phyloP scores from a whole-genome alignment of 805 yeast species.

The Wickerhamomyces canadensis region DNA sequence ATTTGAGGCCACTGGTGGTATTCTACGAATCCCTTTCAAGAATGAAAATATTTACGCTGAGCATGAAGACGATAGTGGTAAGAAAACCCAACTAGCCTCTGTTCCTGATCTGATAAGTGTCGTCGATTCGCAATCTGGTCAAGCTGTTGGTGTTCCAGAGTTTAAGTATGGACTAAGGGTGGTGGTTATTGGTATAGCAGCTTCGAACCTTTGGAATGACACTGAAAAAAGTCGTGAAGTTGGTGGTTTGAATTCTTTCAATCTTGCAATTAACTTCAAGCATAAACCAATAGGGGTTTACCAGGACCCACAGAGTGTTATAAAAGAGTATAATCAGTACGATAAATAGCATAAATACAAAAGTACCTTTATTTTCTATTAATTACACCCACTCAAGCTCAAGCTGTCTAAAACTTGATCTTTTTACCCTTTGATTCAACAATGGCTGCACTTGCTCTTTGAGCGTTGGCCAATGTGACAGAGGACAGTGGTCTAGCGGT shows the following conservation, averaged over 20 bases:
- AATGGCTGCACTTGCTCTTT: slow-evolving; percentile 83
- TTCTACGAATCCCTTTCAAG: slow-evolving; percentile 34
- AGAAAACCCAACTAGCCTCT: slow-evolving; percentile 22
- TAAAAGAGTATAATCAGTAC: slow-evolving; percentile 28
- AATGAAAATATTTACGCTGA: slow-evolving; percentile 36
- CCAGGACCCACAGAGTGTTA: slow-evolving; percentile 29
- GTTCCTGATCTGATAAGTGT: slow-evolving; percentile 40
- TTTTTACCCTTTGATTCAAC: slow-evolving; percentile 91
- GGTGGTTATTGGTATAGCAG: slow-evolving; percentile 22
- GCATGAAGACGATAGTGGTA: slow-evolving; percentile 4
- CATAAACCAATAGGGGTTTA: slow-evolving; percentile 33
- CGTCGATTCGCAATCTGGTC: slow-evolving; percentile 26
- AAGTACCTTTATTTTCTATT: too few species aligned
- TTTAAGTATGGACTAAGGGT: slow-evolving; percentile 23
- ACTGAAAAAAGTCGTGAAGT: slow-evolving; percentile 28
- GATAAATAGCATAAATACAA: too few species aligned
- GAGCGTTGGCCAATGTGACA: slow-evolving; percentile 82
- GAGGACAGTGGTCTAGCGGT: slow-evolving; percentile 50
- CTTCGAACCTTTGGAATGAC: slow-evolving; percentile 32
- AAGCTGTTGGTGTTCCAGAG: slow-evolving; percentile 25
- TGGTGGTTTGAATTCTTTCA: slow-evolving; percentile 32
- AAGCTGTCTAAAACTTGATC: slow-evolving; percentile 28
- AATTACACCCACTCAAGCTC: too few species aligned
- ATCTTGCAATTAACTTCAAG: slow-evolving; percentile 26
- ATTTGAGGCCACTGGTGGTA: slow-evolving; percentile 3